Evolutionary conservation across 305 asterid genomes (phyloP), one percentile per base, ranked within the genome.

Genomic region (Solanum chacoense): DNA sequence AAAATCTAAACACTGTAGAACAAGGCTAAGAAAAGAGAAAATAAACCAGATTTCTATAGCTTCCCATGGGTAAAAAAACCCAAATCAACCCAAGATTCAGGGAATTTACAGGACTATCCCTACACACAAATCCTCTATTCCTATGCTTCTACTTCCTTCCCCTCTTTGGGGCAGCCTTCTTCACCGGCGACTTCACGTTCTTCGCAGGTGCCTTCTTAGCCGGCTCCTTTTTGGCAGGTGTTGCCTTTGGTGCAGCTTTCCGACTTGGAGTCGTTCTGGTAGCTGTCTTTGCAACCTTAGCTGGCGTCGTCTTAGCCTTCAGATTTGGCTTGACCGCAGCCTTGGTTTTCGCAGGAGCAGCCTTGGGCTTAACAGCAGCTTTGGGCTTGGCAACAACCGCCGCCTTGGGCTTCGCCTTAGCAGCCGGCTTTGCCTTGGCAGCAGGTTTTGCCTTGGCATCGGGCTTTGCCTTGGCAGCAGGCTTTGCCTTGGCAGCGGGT

Each of bases 261-360:
- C 84, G 74, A 10, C 78, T 88, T 32, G 91, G 89, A 31, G 89
- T 78, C 18, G 94, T 83, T 71, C 94, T 92, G 22, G 95, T 94
- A 22, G 92, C 91, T 1, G 95, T 93, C 16, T 89, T 78, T 3
- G 93, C 92, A 38, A 90, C 94, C 92, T 94, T 96, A 4, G 92
- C 88, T 5, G 96, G 88, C 63, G 91, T 94, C 93, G 91, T 94
- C 93, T 93, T 92, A 80, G 85, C 90, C 2, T 95, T 88, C 34
- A 88, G 71, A 69, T 89, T 92, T 7, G 90, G 83, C 87, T 89
- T 88, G 28, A 85, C n/a, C 8, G 87, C 88, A n/a, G 83, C 78
- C 87, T 89, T 89, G 4, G 80, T 86, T 87, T 85, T 88, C 0
- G 50, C 55, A 74, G 85, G 69, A 80, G 79, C 71, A 84, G 45